These are phyloP conservation scores for Gastrolobium bilobum DNA, from an alignment of 306 rosid species.

Conservation along the genomic window DNA sequence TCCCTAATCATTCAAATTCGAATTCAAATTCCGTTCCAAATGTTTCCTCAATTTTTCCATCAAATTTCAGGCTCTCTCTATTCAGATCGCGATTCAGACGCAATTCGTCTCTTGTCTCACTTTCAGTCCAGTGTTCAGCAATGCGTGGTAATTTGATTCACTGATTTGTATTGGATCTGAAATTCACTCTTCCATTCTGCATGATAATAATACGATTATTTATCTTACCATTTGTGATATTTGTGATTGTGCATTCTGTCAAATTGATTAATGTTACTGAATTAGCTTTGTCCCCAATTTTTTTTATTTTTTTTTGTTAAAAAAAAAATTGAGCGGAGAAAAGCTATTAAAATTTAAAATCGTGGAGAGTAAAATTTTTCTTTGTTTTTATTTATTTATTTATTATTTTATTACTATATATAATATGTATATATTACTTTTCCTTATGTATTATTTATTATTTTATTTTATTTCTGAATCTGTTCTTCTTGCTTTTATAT, in stretches of 20 bases:
- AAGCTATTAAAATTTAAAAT: no score
- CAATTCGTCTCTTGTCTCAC: constrained; percentile 59
- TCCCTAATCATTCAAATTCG: background rate
- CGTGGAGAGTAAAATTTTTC: no score
- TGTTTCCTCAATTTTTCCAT: background rate
- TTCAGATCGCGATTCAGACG: constrained; percentile 59
- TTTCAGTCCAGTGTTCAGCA: constrained; percentile 85
- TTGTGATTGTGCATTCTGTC: background rate
- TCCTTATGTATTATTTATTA: no score
- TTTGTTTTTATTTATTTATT: no score
- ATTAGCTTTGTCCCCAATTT: background rate
- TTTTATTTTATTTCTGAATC: no score
- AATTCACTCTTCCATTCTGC: background rate
- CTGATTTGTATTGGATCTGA: constrained; percentile 31
- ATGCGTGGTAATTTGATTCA: constrained; percentile 74
- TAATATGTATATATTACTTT: no score
- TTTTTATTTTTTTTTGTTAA: background rate
- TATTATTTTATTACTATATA: no score
- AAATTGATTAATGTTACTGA: background rate
- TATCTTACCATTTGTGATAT: background rate
- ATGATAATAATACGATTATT: background rate
- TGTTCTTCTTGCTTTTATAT: no score
- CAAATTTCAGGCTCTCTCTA: constrained; percentile 59
- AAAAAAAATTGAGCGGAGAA: no score
- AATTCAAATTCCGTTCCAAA: no score